These are phyloP conservation scores for Ramularia endophylla DNA, from an alignment of 2,329 filamentous ascomycete genomes.

Conservation along the genomic window DNA sequence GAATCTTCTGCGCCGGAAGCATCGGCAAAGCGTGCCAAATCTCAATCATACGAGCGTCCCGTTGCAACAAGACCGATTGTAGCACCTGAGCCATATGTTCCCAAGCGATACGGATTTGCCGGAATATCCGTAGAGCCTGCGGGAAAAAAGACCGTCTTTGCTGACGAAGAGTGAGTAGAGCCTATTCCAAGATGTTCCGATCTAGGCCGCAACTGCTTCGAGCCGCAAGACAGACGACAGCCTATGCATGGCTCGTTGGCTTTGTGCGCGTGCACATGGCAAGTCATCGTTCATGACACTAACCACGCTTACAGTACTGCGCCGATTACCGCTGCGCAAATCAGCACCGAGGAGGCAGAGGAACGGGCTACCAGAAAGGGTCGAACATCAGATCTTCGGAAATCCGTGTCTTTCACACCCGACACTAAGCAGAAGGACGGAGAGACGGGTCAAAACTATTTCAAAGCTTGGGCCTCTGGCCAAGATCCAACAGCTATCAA, in stretches of 20 bases:
- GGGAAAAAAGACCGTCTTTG: slow-evolving; percentile 16
- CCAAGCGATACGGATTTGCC: slow-evolving; percentile 1
- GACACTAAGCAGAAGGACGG: slow-evolving; percentile 57
- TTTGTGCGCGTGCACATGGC: no score
- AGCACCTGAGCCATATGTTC: slow-evolving; percentile 1
- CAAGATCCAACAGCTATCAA: slow-evolving; percentile 12
- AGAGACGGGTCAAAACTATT: slow-evolving; percentile 47
- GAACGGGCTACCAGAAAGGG: neutral
- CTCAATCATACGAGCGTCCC: neutral
- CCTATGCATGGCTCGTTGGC: no score
- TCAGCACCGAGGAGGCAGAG: neutral
- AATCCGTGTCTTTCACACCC: slow-evolving; percentile 60
- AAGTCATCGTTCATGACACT: no score
- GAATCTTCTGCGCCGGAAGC: slow-evolving; percentile 5
- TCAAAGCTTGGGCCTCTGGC: slow-evolving; percentile 43
- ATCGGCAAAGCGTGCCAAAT: slow-evolving; percentile 11
- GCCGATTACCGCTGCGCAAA: no score
- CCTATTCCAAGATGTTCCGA: slow-evolving; percentile 4
- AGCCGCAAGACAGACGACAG: no score
- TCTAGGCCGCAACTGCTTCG: slow-evolving; percentile 1
- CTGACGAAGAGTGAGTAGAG: slow-evolving; percentile 18
- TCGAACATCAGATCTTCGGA: slow-evolving; percentile 28
- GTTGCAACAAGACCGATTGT: neutral
- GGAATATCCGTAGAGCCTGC: neutral
- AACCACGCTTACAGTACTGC: no score